Evolutionary conservation across 208 protist species (phyloP).

Genomic region (Sergeia podlipaevii): DNA sequence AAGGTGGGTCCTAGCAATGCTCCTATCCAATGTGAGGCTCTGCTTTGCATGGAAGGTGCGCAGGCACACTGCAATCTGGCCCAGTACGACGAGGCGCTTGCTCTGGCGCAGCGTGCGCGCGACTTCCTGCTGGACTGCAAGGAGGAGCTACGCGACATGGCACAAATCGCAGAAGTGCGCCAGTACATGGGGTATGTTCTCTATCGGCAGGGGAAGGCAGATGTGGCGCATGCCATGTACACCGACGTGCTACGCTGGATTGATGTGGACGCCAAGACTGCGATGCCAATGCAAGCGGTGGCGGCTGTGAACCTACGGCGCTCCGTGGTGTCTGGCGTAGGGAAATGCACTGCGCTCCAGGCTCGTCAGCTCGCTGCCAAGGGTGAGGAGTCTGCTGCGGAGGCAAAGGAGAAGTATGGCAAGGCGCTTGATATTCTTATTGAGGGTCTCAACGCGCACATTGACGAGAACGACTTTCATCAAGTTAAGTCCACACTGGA

Average conservation of each 20-base stretch:
- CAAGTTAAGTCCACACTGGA: constrained; percentile 73
- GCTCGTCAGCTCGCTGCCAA: constrained; percentile 24
- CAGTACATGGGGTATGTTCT: constrained; percentile 72
- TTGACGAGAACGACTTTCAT: constrained; percentile 79
- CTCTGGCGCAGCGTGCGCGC: constrained; percentile 37
- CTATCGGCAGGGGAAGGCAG: constrained; percentile 31
- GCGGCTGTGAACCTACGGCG: constrained; percentile 81
- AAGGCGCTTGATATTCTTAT: constrained; percentile 84
- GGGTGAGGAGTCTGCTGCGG: constrained; percentile 22
- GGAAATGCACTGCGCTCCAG: constrained; percentile 33
- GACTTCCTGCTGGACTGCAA: constrained; percentile 44
- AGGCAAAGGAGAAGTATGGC: constrained; percentile 59
- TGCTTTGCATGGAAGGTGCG: constrained; percentile 79
- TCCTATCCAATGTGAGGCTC: constrained; percentile 81
- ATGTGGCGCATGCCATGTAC: constrained; percentile 58
- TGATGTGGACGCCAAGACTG: constrained; percentile 75
- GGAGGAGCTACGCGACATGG: constrained; percentile 52
- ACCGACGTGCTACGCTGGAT: constrained; percentile 78
- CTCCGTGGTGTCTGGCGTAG: constrained; percentile 72
- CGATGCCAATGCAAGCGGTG: constrained; percentile 86
- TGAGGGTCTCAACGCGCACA: constrained; percentile 78
- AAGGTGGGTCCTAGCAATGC: constrained; percentile 65
- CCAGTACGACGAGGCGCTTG: constrained; percentile 50
- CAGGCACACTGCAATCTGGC: constrained; percentile 80
- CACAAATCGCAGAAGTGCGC: constrained; percentile 71